A percentile compares a stretch with the other conserved stretches of the same genome.
Conservation (phyloP, 306 rosid genomes). For the Quercus wislizeni region DNA sequence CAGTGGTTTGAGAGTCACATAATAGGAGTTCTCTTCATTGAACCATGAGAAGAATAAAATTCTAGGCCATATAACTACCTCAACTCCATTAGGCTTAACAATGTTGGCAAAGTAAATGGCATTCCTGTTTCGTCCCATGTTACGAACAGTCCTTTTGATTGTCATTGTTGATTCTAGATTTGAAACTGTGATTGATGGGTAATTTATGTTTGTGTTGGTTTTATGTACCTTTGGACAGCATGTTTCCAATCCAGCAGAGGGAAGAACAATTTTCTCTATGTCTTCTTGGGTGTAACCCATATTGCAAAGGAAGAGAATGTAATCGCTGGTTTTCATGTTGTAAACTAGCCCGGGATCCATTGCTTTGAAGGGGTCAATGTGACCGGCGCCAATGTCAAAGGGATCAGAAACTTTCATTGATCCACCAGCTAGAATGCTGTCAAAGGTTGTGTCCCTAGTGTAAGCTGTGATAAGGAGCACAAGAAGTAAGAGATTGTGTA, state of each 20-base stretch:
- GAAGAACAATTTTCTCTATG: constrained; percentile 27
- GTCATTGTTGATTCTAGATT: constrained; percentile 34
- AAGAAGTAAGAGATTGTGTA: background rate
- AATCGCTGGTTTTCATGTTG: constrained; percentile 40
- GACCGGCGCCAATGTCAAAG: constrained; percentile 50
- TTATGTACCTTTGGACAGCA: constrained; percentile 13
- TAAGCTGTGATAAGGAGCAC: constrained; percentile 26
- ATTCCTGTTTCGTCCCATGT: constrained; percentile 30
- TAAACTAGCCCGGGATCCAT: constrained; percentile 50
- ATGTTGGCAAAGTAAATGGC: constrained; percentile 31
- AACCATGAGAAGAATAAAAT: constrained; percentile 40
- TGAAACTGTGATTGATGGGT: constrained; percentile 47
- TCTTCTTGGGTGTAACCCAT: constrained; percentile 37
- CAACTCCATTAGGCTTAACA: constrained; percentile 32
- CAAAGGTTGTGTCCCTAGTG: constrained; percentile 28
- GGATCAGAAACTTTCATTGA: constrained; percentile 39
- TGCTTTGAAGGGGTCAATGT: constrained; percentile 44
- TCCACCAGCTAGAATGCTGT: constrained; percentile 39
- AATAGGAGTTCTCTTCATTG: constrained; percentile 25
- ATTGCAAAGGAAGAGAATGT: constrained; percentile 44
- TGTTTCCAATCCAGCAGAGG: constrained; percentile 4
- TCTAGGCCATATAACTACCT: constrained; percentile 43
- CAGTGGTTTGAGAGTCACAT: constrained; percentile 25
- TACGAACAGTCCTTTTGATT: constrained; percentile 40
- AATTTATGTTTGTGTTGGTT: constrained; percentile 29